Evolutionary conservation across 139 green algal genomes (phyloP).

Genomic region (Chloropicon primus): DNA sequence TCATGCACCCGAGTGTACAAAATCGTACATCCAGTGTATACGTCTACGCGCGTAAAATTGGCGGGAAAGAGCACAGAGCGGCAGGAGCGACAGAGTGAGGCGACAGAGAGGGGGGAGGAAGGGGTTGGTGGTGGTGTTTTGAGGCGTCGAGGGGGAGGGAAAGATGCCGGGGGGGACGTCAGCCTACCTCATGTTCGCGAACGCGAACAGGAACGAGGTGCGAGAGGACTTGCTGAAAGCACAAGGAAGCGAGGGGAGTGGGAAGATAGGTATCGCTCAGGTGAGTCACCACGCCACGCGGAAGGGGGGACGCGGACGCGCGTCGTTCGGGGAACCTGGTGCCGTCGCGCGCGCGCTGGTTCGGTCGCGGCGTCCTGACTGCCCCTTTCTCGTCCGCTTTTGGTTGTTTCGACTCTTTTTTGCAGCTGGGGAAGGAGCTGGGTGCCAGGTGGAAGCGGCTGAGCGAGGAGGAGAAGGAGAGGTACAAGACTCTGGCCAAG

Average conservation of each 20-base stretch:
- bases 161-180: not conserved
- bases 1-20: no score
- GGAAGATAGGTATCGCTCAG: not conserved
- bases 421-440: not conserved
- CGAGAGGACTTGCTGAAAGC: not conserved
- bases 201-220: not conserved
- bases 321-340: no score
- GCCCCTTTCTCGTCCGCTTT: not conserved
- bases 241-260: not conserved
- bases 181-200: not conserved
- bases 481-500: not conserved
- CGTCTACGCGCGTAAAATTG: no score
- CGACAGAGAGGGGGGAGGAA: not conserved
- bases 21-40: no score
- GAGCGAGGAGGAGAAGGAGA: not conserved
- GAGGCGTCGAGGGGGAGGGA: not conserved
- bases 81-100: no score
- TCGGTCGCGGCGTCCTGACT: not conserved
- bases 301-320: no score
- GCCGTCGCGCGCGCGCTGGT: no score
- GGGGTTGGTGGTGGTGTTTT: not conserved
- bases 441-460: not conserved
- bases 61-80: no score
- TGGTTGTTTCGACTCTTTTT: no score
- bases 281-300: no score